Conservation (phyloP, 345 rosid species). For the Sisymbrium altissimum region DNA sequence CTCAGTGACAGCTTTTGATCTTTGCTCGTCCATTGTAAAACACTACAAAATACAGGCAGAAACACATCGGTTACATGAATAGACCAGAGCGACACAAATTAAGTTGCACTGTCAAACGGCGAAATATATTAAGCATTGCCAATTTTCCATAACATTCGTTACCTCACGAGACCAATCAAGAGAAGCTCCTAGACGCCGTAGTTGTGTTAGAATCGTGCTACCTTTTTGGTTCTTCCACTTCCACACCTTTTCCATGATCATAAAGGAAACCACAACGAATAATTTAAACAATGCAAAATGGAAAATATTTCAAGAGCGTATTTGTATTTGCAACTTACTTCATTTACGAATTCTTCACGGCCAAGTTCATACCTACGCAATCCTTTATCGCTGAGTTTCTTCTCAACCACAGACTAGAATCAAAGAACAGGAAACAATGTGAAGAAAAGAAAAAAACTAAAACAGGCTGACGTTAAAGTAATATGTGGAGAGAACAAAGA, state of each 20-base stretch:
- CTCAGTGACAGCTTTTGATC: conserved; percentile 86
- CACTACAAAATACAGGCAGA: conserved; percentile 44
- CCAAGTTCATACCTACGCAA: conserved; percentile 87
- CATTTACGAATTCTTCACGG: conserved; percentile 75
- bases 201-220: conserved; percentile 63
- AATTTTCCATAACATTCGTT: background rate
- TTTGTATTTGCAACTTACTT: conserved; percentile 45
- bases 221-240: conserved; percentile 81
- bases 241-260: conserved; percentile 60
- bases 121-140: background rate
- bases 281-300: background rate
- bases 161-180: conserved; percentile 99
- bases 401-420: conserved; percentile 75
- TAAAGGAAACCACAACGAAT: background rate
- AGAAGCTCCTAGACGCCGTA: conserved; percentile 78
- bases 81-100: conserved; percentile 28
- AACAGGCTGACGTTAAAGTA: background rate
- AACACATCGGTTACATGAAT: conserved; percentile 12
- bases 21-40: conserved; percentile 72
- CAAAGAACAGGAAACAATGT: background rate
- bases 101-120: background rate
- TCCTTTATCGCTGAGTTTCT: conserved; percentile 63
- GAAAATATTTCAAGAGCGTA: background rate
- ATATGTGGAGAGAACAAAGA: background rate
- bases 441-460: background rate